These are phyloP conservation scores for Phyllosticta capitalensis DNA, from an alignment of 2,329 filamentous ascomycete species.

Conservation along the genomic window DNA sequence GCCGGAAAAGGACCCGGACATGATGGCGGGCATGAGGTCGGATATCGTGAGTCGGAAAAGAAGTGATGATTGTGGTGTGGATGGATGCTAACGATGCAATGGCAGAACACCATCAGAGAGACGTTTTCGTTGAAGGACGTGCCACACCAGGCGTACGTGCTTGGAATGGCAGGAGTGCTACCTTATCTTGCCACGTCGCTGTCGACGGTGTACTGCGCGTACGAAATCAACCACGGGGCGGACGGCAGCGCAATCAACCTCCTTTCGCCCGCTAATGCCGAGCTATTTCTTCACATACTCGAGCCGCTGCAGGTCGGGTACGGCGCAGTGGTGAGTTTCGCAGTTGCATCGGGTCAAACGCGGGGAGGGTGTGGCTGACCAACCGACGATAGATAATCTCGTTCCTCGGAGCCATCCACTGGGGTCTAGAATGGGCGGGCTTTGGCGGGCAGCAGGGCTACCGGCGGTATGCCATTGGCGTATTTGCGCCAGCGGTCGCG, in stretches of 20 bases:
- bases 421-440: conserved; percentile 78
- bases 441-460: conserved; percentile 59
- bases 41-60: conserved; percentile 22
- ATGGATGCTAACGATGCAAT: background rate
- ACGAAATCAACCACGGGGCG: conserved; percentile 64
- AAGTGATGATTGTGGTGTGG: background rate
- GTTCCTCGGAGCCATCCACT: conserved; percentile 88
- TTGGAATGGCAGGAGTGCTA: conserved; percentile 42
- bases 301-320: conserved; percentile 88
- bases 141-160: conserved; percentile 38
- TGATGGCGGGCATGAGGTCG: conserved; percentile 36
- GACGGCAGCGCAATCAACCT: conserved; percentile 51
- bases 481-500: conserved; percentile 67
- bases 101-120: conserved; percentile 37
- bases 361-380: background rate
- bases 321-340: conserved; percentile 61
- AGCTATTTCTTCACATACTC: conserved; percentile 60
- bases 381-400: conserved; percentile 61
- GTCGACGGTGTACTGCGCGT: conserved; percentile 72
- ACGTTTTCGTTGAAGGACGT: conserved; percentile 39
- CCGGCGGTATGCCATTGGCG: conserved; percentile 73
- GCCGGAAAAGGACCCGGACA: conserved; percentile 30
- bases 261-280: conserved; percentile 61
- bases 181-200: conserved; percentile 73
- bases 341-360: background rate